Evolutionary conservation across 2,329 filamentous ascomycete genomes (phyloP), one percentile per base, ranked within the genome.

Genomic region (Phaeoacremonium minimum): DNA sequence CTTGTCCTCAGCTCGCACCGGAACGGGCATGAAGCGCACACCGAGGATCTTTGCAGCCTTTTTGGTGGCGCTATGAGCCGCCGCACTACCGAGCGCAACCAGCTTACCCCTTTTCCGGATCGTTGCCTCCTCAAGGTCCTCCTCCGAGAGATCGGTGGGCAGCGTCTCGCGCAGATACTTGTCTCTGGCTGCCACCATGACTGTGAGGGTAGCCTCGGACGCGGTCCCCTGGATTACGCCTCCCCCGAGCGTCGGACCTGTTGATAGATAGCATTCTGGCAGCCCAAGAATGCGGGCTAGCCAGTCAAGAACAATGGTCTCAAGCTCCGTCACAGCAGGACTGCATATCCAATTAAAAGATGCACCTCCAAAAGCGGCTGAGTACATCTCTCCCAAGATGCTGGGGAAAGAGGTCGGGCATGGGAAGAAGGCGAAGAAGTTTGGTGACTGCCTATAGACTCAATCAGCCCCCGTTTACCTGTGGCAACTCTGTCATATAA

Each of bases 311-410:
- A 95, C 84, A 16, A 96, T 75, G 0, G 90, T 95, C 69, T 97
- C 91, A 32, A 97, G 75, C 65, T 97, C 91, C 0, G 91, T 97
- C 14, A 93, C 83, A 6, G 86, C 89, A 1, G 91, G 91, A 6
- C 83, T 89, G 64, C 91, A 96, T 46, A 96, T 81, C 91, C 91
- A 97, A 64, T 97, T 97, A 72, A 97, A 97, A 28, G 88, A 88
- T 2, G 91, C 88, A 13, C 87, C 87, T 11, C 82, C 93, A 63
- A 96, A 90, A 6, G 88, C 85, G 5, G 87, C 83, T 30, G 81
- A 87, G 69, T 95, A 97, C 68, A 97, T 81, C 64, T 97, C 91
- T 15, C 88, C 91, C 9, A 97, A 74, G 59, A 95, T 91, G 18
- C 82, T 78, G 1, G 91, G 89, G 56, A 84, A 96, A 22, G 84